Evolutionary conservation across 768 basidiomycete genomes (phyloP), one percentile per base, ranked within the genome.

Genomic region (Agrocybe chaxingu): DNA sequence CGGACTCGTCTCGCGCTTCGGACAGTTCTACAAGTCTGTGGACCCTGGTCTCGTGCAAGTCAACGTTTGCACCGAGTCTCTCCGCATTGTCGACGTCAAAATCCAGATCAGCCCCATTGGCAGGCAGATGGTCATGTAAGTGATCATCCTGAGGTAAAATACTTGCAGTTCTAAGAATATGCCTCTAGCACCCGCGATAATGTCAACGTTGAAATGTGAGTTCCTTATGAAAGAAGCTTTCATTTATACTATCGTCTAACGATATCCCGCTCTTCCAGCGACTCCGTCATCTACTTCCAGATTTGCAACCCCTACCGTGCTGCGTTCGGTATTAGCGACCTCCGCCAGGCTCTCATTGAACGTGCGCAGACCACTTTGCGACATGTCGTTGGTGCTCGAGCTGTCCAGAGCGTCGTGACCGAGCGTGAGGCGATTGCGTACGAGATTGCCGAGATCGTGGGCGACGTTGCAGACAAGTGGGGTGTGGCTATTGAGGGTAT

Each of bases 401-500:
- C 89, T 0, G 90, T 98, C n/a, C 96, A 98, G 69, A 85, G 82
- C 60, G 89, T 98, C 51, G 92, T 98, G 54, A 96, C 94, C 3
- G 96, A 98, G 71, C 91, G 96, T 54, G 96, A 98, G 62, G 93
- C 89, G 37, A 93, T 97, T 56, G 95, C 95, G 8, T 87, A 89
- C 62, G 95, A 98, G 70, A 97, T 98, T 54, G 96, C 93, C 47
- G 92, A 96, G 68, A 94, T 97, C 50, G 92, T 98, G 30, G 89
- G 87, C 24, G 89, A 93, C 66, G 80, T 93, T 39, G 89, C 90
- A 11, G 91, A 92, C 71, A 92, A 92, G 66, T 98, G 96, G 96
- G 96, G 96, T 66, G 96, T 98, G 38, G 78, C 89, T 29, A 95
- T 98, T 66, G 96, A 98, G 67, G 90, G 91, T 45, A 95, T 98